Evolutionary conservation across 371 early-diverging fungal genomes (phyloP).

Genomic region (Lichtheimia hyalospora): DNA sequence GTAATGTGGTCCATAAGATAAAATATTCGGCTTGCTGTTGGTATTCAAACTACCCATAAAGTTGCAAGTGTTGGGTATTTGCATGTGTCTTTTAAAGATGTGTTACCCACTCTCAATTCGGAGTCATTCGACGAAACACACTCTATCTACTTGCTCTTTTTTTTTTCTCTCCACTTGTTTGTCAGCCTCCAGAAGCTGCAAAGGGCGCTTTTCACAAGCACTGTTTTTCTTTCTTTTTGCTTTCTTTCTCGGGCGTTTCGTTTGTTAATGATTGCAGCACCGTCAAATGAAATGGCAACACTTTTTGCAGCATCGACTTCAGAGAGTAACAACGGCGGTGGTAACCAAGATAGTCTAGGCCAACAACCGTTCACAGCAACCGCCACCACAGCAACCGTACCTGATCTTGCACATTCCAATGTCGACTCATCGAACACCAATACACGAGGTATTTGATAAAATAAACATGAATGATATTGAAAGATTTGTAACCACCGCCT

Average conservation of each 20-base stretch:
- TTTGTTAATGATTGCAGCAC: constrained; percentile 1
- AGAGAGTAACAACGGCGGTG: background rate
- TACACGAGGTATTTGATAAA: background rate
- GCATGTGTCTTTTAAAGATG: too few relatives aligned
- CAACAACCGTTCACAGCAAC: background rate
- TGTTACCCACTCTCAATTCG: too few relatives aligned
- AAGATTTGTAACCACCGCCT: background rate
- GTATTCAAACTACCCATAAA: too few relatives aligned
- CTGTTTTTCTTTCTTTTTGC: background rate
- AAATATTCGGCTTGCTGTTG: too few relatives aligned
- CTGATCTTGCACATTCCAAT: background rate
- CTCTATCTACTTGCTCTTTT: background rate
- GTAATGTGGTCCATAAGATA: too few relatives aligned
- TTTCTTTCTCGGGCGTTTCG: background rate
- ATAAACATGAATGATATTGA: background rate
- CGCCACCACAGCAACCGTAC: too few relatives aligned
- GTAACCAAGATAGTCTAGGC: too few relatives aligned
- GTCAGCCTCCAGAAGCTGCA: too few relatives aligned
- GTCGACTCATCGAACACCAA: background rate
- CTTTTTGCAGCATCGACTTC: background rate
- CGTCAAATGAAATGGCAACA: background rate
- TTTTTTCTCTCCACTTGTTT: background rate
- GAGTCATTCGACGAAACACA: background rate
- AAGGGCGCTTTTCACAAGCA: too few relatives aligned
- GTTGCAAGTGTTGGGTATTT: too few relatives aligned